These are phyloP conservation scores for Vishniacozyma victoriae DNA, from an alignment of 768 basidiomycete genomes.

Conservation along the genomic window DNA sequence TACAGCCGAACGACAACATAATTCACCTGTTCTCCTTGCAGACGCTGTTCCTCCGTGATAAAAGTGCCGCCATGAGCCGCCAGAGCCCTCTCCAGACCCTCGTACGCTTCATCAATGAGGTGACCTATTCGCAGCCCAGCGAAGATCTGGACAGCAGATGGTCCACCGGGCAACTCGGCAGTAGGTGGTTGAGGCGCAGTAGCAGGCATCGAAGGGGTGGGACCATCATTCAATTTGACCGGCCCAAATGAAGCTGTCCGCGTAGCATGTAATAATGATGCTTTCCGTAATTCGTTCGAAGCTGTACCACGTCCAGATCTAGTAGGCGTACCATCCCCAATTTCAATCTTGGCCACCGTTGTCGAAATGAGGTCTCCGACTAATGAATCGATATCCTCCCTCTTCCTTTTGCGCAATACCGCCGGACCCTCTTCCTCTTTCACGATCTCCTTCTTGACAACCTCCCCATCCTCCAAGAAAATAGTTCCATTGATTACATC, in stretches of 20 bases:
- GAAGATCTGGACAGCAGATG: conserved; percentile 19
- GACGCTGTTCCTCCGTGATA: conserved; percentile 22
- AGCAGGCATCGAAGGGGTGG: neutral
- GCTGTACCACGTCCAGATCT: too few relatives aligned
- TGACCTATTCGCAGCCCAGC: conserved; percentile 32
- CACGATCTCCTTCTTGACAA: neutral
- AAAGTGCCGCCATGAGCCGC: conserved; percentile 22
- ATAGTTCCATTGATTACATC: conserved; percentile 28
- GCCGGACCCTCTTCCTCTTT: conserved; percentile 30
- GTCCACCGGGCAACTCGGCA: neutral
- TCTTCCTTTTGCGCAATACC: conserved; percentile 28
- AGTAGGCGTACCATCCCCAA: neutral
- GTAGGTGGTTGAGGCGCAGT: neutral
- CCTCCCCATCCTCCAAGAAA: neutral
- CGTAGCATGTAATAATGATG: conserved; percentile 32
- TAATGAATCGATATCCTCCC: conserved; percentile 21
- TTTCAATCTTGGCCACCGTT: conserved; percentile 3
- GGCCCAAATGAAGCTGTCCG: conserved; percentile 28
- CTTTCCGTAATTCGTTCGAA: conserved; percentile 9
- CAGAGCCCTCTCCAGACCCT: conserved; percentile 30
- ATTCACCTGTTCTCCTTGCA: conserved; percentile 28
- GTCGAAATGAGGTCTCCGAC: conserved; percentile 39
- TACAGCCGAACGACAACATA: conserved; percentile 41
- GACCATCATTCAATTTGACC: neutral
- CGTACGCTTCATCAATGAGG: conserved; percentile 23